Conservation (phyloP, 1,284 basidiomycete genomes). For the Sanghuangporus baumii region DNA sequence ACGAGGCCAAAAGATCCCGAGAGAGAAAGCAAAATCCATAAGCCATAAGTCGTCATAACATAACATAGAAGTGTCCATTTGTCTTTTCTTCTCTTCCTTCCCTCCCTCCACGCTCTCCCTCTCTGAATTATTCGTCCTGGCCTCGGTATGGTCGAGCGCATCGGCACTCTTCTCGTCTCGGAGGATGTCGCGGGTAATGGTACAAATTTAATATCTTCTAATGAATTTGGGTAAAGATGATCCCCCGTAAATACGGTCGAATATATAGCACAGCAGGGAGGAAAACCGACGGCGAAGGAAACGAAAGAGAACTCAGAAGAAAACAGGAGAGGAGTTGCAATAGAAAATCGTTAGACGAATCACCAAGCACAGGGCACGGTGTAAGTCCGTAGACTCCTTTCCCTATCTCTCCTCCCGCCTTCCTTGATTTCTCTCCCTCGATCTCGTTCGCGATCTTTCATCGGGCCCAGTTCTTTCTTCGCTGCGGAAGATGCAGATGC, state of each 20-base stretch:
- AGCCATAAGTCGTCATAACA: neutral
- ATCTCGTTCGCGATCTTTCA: slow-evolving; percentile 2
- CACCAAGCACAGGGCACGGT: slow-evolving; percentile 17
- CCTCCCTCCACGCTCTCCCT: neutral
- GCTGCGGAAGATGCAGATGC: neutral
- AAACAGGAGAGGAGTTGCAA: neutral
- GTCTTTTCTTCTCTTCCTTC: neutral
- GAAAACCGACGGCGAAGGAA: neutral
- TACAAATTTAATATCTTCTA: neutral
- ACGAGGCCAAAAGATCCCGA: neutral
- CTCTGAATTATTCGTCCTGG: neutral
- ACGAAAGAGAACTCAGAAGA: neutral
- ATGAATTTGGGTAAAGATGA: neutral
- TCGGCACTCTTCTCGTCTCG: neutral
- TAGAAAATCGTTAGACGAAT: neutral
- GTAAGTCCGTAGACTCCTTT: slow-evolving; percentile 8
- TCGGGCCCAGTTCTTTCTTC: neutral
- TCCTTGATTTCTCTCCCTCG: neutral
- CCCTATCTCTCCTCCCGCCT: slow-evolving; percentile 1
- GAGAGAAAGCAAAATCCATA: neutral
- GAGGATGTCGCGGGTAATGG: neutral
- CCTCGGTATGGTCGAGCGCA: neutral
- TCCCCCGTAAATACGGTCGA: neutral
- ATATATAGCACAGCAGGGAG: neutral
- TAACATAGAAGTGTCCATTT: neutral